Base-by-base conservation (phyloP, 345 rosid species). In the Trapa incisa region DNA sequence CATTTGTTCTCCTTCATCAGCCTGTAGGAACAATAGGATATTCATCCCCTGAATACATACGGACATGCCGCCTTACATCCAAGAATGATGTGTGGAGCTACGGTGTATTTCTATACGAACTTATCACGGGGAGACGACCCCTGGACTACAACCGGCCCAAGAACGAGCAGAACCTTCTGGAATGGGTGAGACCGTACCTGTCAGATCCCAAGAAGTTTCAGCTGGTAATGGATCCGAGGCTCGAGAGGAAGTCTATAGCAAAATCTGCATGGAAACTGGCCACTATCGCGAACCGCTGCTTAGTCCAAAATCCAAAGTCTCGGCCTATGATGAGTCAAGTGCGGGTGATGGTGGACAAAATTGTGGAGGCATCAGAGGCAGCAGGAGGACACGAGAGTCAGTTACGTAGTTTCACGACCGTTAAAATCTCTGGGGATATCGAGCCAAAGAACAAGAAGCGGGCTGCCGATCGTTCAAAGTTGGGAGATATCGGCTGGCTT, bases 261-360 rank as follows among this genome's bases (percentile, higher is more conserved):
- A 82, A 68, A 75, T 77, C 89, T 2, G 93, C 82, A 37, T 81
- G 78, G 67, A 85, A 74, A 86, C 86, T 92, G 64, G 75, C 96
- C 0, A 80, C 42, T 13, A 72, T 89, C 63, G 98, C 96, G 61
- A 92, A 89, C 79, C 73, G 80, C 65, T 89, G 98, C 83, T 75
- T 89, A 75, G 77, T 82, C 41, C 84, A 81, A 71, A 86, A 87
- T 68, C 84, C 88, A 42, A 92, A 89, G 78, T 67, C 81, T 48
- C 92, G 97, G 45, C 98, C 97, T 17, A 84, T 80, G 84, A 92
- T 92, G 98, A 89, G 96, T 52, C 89, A 92, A 78, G 98, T 89
- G 71, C 74, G 89, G 76, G 87, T 79, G 70, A 79, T 82, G 93
- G 79, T 89, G 72, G 82, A 67, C 50, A 68, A 64, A 72, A 81